Percentiles rank a stretch among this genome's conserved stretches.
phyloP scores from a whole-genome alignment of 169 alveolate genomes.

The Plasmodium adleri region DNA sequence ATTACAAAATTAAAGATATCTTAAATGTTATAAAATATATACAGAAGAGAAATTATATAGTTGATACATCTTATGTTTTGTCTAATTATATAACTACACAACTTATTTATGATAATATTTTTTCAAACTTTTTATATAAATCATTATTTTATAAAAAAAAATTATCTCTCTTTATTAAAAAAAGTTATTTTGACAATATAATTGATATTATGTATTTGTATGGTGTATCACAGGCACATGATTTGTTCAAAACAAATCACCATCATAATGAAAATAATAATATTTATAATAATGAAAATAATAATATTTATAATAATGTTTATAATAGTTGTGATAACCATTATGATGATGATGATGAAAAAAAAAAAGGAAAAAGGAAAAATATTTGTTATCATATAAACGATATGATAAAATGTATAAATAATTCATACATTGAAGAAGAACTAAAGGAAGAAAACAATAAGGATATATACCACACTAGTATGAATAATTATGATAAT shows the following conservation, averaged over 20 bases:
- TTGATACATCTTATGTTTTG: slow-evolving; percentile 47
- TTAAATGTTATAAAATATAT: slow-evolving; percentile 24
- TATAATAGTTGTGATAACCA: neutral
- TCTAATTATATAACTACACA: slow-evolving; percentile 43
- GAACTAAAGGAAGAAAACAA: neutral
- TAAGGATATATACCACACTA: neutral
- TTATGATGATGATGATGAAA: neutral
- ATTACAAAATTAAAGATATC: slow-evolving; percentile 51
- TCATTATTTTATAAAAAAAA: slow-evolving; percentile 63
- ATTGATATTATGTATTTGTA: slow-evolving; percentile 40
- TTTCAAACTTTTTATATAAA: slow-evolving; percentile 56
- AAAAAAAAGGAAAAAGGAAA: neutral
- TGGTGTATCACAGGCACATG: slow-evolving; percentile 18
- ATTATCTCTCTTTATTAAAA: slow-evolving; percentile 38
- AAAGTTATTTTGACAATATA: slow-evolving; percentile 28
- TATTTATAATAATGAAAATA: neutral
- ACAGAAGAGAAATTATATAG: slow-evolving; percentile 35
- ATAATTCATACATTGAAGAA: neutral
- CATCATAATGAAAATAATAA: slow-evolving; percentile 1
- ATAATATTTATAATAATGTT: neutral
- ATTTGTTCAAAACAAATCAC: slow-evolving; percentile 1
- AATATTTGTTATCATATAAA: neutral
- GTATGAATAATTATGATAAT: slow-evolving; percentile 14
- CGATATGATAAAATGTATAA: neutral
- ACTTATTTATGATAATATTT: slow-evolving; percentile 48